Percentiles rank a stretch among this genome's conserved stretches.
Conservation (phyloP, 257 asterid species). For the Nicotiana undulata region DNA sequence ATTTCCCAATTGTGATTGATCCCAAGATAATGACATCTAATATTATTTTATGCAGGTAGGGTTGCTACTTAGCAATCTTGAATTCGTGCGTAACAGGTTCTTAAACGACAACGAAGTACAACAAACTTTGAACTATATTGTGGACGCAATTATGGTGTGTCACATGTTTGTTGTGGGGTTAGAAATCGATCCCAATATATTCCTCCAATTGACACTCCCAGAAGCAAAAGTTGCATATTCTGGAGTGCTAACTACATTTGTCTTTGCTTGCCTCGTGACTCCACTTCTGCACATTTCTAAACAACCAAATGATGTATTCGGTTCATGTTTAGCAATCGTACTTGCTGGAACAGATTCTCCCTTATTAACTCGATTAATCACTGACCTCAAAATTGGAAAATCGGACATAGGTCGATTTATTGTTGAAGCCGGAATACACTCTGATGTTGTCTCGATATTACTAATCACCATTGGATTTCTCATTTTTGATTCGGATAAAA, state of each 20-base stretch:
- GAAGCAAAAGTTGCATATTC: constrained; percentile 80
- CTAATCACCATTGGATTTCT: constrained; percentile 53
- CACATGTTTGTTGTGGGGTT: constrained; percentile 88
- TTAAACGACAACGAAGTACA: constrained; percentile 36
- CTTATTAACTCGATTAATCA: constrained; percentile 51
- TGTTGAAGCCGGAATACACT: constrained; percentile 65
- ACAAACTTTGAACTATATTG: constrained; percentile 48
- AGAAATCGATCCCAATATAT: constrained; percentile 75
- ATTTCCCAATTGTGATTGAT: not conserved
- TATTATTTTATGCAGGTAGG: constrained; percentile 53
- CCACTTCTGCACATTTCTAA: constrained; percentile 43
- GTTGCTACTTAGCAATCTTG: constrained; percentile 49
- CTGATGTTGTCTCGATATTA: constrained; percentile 52
- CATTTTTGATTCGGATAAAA: constrained; percentile 41
- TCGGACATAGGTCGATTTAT: constrained; percentile 85
- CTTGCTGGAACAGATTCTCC: constrained; percentile 71
- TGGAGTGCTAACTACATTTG: constrained; percentile 55
- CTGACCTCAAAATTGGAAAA: constrained; percentile 86
- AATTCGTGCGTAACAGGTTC: constrained; percentile 27
- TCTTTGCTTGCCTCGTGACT: constrained; percentile 41
- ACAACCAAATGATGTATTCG: constrained; percentile 32
- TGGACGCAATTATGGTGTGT: constrained; percentile 79
- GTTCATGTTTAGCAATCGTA: constrained; percentile 49
- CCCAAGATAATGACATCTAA: not conserved
- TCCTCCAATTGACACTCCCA: constrained; percentile 47